Percentiles rank a stretch among this genome's conserved stretches.
These are phyloP conservation scores for Paspalum notatum DNA, from an alignment of 176 grass and related monocot genomes.

Conservation along the genomic window DNA sequence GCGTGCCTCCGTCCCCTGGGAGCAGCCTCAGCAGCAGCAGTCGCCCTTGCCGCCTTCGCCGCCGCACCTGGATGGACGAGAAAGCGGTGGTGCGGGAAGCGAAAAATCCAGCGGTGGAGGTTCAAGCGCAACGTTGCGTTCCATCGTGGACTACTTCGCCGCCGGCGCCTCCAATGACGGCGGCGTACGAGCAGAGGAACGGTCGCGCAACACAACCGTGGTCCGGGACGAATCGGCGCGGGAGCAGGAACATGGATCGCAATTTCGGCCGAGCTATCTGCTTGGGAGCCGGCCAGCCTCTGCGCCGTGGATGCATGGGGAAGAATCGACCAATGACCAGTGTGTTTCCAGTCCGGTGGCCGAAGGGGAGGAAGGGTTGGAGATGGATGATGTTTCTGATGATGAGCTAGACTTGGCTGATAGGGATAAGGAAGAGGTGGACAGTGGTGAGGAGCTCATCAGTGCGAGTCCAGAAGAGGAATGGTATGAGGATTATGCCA, in stretches of 20 bases:
- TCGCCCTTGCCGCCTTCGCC: not conserved
- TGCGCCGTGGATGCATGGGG: constrained; percentile 62
- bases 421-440: not conserved
- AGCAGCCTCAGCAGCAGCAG: constrained; percentile 42
- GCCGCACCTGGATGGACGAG: not conserved
- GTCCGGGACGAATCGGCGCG: not conserved
- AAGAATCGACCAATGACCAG: not conserved
- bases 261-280: constrained; percentile 28
- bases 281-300: constrained; percentile 16
- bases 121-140: constrained; percentile 34
- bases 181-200: not conserved
- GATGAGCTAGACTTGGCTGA: constrained; percentile 24
- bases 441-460: not conserved
- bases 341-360: not conserved
- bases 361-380: constrained; percentile 17
- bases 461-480: not conserved
- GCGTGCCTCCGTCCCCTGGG: constrained; percentile 70
- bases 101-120: not conserved
- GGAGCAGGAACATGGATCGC: not conserved
- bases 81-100: not conserved
- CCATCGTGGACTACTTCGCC: constrained; percentile 44
- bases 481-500: not conserved
- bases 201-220: not conserved
- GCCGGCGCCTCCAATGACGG: not conserved
- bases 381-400: constrained; percentile 28